Conservation (phyloP, 768 basidiomycete genomes). For the Agrocybe praecox region DNA sequence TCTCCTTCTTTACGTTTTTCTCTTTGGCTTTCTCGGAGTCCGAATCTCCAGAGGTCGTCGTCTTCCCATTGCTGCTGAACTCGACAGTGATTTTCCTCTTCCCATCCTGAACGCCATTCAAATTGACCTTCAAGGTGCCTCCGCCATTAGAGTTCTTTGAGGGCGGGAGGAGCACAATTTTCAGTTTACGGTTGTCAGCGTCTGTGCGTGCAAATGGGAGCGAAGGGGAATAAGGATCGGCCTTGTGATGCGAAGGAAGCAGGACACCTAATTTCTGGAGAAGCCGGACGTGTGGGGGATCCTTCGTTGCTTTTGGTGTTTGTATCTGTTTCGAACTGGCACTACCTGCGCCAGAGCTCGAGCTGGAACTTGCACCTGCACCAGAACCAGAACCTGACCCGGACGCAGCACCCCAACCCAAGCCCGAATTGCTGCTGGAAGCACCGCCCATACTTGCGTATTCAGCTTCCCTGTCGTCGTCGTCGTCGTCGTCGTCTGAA, state of each 20-base stretch:
- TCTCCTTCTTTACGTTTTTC: slow-evolving; percentile 13
- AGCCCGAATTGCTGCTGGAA: too few species aligned
- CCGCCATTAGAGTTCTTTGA: neutral
- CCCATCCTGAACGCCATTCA: slow-evolving; percentile 8
- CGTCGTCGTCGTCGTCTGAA: neutral
- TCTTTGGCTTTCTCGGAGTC: slow-evolving; percentile 6
- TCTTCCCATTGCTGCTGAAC: neutral
- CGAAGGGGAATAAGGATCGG: slow-evolving; percentile 43
- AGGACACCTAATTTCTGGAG: neutral
- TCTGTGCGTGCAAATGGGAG: slow-evolving; percentile 55
- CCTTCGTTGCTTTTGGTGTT: neutral
- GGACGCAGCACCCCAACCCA: neutral
- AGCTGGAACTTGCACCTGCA: neutral
- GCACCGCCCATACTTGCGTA: too few species aligned
- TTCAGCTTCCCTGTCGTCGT: neutral
- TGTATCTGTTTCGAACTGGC: neutral
- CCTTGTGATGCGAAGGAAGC: slow-evolving; percentile 23
- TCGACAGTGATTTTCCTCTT: slow-evolving; percentile 7
- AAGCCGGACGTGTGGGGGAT: slow-evolving; percentile 12
- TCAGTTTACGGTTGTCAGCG: slow-evolving; percentile 56
- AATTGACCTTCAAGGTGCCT: slow-evolving; percentile 1
- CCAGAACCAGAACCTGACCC: neutral
- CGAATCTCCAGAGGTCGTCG: neutral
- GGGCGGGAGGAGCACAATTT: slow-evolving; percentile 42
- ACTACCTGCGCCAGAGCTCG: neutral